A percentile compares a stretch with the other conserved stretches of the same genome.
Conservation (phyloP, 441 rosid species). For the Rhodomyrtus psidioides region DNA sequence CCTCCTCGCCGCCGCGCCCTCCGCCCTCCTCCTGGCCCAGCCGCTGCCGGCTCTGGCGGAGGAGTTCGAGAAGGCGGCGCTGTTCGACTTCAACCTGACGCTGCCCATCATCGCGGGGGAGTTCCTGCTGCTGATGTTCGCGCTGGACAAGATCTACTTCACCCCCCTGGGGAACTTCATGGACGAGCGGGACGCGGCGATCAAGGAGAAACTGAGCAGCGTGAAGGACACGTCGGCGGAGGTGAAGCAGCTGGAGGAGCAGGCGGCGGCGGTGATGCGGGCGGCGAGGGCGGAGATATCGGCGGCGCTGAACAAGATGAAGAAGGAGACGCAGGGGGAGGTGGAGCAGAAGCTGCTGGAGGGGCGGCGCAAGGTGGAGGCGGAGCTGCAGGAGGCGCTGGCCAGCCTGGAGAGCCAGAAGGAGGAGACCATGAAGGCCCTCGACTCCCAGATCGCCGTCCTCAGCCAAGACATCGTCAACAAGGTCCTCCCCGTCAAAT, state of each 20-base stretch:
- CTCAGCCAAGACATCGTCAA: constrained; percentile 79
- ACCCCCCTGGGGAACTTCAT: constrained; percentile 83
- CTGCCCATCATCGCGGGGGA: constrained; percentile 77
- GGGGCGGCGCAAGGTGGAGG: constrained; percentile 75
- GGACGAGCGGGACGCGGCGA: constrained; percentile 70
- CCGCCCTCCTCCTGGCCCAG: neutral
- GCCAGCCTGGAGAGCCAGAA: constrained; percentile 72
- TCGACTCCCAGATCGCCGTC: constrained; percentile 76
- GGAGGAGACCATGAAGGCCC: constrained; percentile 60
- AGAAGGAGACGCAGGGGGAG: constrained; percentile 82
- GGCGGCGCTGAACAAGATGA: constrained; percentile 77
- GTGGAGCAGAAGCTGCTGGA: constrained; percentile 52
- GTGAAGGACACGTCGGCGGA: constrained; percentile 76
- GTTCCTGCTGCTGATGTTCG: constrained; percentile 77
- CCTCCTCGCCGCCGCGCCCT: constrained; percentile 41
- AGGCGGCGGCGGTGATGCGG: constrained; percentile 68
- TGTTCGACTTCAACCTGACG: constrained; percentile 88
- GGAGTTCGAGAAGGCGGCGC: constrained; percentile 74
- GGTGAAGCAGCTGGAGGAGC: constrained; percentile 80
- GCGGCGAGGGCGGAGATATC: constrained; percentile 91
- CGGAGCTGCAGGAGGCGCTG: constrained; percentile 65
- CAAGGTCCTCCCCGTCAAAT: constrained; percentile 71
- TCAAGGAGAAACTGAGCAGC: constrained; percentile 67
- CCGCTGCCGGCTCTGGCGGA: constrained; percentile 61
- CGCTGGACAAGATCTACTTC: constrained; percentile 74